A percentile compares a stretch with the other conserved stretches of the same genome.
phyloP scores from a whole-genome alignment of 768 basidiomycete genomes.

The Coprinopsis cinerea region DNA sequence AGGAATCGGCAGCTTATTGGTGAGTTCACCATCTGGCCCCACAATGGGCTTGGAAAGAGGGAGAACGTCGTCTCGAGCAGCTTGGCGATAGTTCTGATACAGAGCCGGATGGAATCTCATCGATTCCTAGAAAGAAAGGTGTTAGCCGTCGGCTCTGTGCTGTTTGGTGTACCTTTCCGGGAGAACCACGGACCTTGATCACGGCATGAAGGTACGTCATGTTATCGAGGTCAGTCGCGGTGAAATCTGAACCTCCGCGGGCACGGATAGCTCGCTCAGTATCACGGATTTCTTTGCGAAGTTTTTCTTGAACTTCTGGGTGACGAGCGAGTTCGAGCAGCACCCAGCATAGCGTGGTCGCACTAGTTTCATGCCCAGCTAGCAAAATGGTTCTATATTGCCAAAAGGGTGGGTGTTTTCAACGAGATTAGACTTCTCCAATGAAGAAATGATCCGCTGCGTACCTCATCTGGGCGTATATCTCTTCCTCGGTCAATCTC shows the following conservation, averaged over 20 bases:
- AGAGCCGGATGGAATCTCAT: constrained; percentile 39
- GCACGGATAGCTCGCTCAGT: constrained; percentile 28
- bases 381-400: constrained; percentile 46
- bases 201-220: constrained; percentile 45
- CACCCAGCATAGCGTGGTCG: constrained; percentile 54
- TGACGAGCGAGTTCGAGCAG: constrained; percentile 56
- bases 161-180: not conserved
- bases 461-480: constrained; percentile 48
- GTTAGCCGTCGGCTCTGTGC: not conserved
- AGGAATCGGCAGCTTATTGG: constrained; percentile 43
- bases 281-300: constrained; percentile 55
- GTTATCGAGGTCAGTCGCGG: constrained; percentile 37
- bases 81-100: constrained; percentile 29
- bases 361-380: constrained; percentile 58
- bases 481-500: constrained; percentile 43
- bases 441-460: constrained; percentile 33
- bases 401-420: too few species aligned
- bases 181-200: constrained; percentile 31
- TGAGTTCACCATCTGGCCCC: constrained; percentile 36
- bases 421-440: too few species aligned
- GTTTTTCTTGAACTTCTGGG: constrained; percentile 50
- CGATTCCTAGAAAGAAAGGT: constrained; percentile 31
- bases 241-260: constrained; percentile 34
- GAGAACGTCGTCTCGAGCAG: constrained; percentile 48
- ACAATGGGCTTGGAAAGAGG: constrained; percentile 50